A percentile compares a stretch with the other conserved stretches of the same genome.
Evolutionary conservation across 2,329 filamentous ascomycete genomes (phyloP).

Genomic region (Xylaria arbuscula): DNA sequence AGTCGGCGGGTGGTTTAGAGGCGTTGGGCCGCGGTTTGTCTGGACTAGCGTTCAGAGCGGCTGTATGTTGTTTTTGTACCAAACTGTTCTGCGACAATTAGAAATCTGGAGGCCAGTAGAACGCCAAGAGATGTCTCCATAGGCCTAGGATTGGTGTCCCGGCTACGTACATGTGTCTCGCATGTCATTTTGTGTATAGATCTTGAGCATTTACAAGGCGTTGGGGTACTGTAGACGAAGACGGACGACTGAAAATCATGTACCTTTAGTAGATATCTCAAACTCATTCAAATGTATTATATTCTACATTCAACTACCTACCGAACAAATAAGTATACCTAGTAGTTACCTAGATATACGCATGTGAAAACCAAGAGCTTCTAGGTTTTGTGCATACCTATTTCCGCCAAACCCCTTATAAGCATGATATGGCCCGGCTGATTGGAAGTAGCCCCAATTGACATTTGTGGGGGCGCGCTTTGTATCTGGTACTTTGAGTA

Average conservation of each 20-base stretch:
- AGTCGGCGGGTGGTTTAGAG: conserved; percentile 89
- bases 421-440: not conserved
- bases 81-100: conserved; percentile 83
- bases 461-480: not conserved
- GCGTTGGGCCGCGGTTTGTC: conserved; percentile 89
- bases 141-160: conserved; percentile 22
- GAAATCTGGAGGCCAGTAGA: conserved; percentile 62
- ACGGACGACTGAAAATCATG: conserved; percentile 39
- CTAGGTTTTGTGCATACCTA: no score
- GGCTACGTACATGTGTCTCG: conserved; percentile 3
- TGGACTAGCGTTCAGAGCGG: conserved; percentile 99
- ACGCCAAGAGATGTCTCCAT: conserved; percentile 46
- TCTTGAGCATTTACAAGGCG: conserved; percentile 49
- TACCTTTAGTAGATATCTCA: conserved; percentile 43
- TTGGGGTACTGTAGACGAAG: conserved; percentile 46
- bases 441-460: not conserved
- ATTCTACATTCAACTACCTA: not conserved
- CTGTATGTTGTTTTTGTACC: conserved; percentile 96
- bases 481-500: not conserved
- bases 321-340: not conserved
- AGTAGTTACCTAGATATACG: no score
- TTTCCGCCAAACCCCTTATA: not conserved
- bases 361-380: no score
- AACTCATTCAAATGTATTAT: conserved; percentile 36
- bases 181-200: conserved; percentile 37